Base-by-base conservation (phyloP, 805 yeast genomes). In the Spathaspora girioi region DNA sequence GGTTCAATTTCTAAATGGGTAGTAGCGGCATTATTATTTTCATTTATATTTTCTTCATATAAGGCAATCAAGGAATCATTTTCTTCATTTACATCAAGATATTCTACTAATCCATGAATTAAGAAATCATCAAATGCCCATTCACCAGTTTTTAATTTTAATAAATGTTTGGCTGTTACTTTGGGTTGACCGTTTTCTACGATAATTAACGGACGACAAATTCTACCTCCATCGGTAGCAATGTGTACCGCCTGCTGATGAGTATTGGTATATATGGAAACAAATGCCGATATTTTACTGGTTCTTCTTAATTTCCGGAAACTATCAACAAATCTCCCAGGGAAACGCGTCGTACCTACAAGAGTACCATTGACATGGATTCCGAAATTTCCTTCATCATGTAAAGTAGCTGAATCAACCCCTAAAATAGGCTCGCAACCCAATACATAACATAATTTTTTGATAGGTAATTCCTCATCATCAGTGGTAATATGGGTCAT, bases 401-500 rank as follows among this genome's bases (percentile, higher is more conserved):
- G 96, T 47, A 94, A 72, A 3, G 89, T 83, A 1, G 93, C 85
- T 50, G 96, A 89, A 60, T 93, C 97, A 9, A 90, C 79, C 42
- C 84, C 77, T 45, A 84, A 75, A 38, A 93, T 86, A 60, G 89
- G 87, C 69, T 94, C 99, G 55, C 92, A 94, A 56, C 99, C 99
- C 49, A 94, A 76, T 26, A 86, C 73, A 59, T 76, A 87, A 62
- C 97, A 90, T 32, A 92, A 73, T 50, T 80, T 81, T 55, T 78
- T 81, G 40, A 94, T 83, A 15, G 99, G 98, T 9, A 78, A 88
- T 62, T 93, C 97, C 68, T 94, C 99, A 61, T 90, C 97, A 70
- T 94, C 99, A 1, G 99, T 93, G 4, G 99, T 94, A 63, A 94
- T 94, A 70, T 94, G 99, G 10, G 99, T 94, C 99, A 94, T 94